Percentiles rank a stretch among this genome's conserved stretches.
Evolutionary conservation across 2,329 filamentous ascomycete genomes (phyloP).

Genomic region (Colletotrichum limetticola): DNA sequence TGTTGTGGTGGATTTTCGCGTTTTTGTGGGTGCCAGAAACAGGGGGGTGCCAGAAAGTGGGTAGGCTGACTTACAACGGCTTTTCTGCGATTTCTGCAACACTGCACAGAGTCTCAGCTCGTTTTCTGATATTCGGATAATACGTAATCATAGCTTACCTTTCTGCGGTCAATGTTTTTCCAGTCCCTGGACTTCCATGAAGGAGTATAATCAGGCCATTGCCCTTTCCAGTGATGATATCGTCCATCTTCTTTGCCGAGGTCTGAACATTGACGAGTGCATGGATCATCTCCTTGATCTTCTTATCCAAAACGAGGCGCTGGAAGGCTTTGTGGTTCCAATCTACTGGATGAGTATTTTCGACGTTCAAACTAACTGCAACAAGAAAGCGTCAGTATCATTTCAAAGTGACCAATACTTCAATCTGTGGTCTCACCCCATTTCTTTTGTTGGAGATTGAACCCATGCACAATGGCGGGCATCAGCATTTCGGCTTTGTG

Average conservation of each 20-base stretch:
- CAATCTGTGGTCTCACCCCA: no score
- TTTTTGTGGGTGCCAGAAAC: no score
- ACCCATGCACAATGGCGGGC: no score
- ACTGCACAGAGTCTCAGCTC: neutral
- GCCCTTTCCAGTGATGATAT: slow-evolving; percentile 48
- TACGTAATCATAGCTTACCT: slow-evolving; percentile 19
- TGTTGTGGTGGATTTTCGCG: no score
- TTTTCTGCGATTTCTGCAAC: slow-evolving; percentile 48
- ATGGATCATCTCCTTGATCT: slow-evolving; percentile 38
- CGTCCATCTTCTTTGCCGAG: slow-evolving; percentile 38
- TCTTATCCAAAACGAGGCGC: slow-evolving; percentile 9
- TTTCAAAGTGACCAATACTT: no score
- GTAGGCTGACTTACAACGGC: no score
- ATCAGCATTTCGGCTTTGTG: no score
- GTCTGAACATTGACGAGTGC: slow-evolving; percentile 40
- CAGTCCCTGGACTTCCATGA: slow-evolving; percentile 47
- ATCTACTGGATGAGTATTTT: neutral
- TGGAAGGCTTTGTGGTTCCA: slow-evolving; percentile 37
- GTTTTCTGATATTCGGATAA: no score
- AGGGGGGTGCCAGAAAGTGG: no score
- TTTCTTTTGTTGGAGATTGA: no score
- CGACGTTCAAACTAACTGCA: no score
- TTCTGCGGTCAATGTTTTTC: slow-evolving; percentile 50
- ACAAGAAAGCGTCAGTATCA: no score
- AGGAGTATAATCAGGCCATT: slow-evolving; percentile 48